A percentile compares a stretch with the other conserved stretches of the same genome.
phyloP scores from a whole-genome alignment of 208 protist species.

The Trypanosoma avium region DNA sequence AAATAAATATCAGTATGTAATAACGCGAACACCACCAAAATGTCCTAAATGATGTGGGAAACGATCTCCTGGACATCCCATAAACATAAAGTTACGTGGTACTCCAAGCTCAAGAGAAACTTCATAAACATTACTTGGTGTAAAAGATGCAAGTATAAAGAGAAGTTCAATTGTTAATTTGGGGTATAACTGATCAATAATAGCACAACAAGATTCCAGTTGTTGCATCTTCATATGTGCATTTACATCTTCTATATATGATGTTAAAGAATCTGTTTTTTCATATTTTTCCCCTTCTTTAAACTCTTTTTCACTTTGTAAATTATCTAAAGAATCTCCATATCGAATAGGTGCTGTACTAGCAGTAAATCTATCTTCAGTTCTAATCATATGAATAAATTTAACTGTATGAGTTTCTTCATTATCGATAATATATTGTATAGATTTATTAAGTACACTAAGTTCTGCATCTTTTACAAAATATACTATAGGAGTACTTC shows the following conservation, averaged over 20 bases:
- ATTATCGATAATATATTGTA: slow-evolving; percentile 77
- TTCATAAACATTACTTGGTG: slow-evolving; percentile 29
- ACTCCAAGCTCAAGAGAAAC: slow-evolving; percentile 47
- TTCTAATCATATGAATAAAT: slow-evolving; percentile 42
- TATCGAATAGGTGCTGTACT: slow-evolving; percentile 2
- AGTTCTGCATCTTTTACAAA: slow-evolving; percentile 63
- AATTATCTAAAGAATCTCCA: too few species aligned
- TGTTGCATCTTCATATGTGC: not conserved
- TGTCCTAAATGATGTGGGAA: slow-evolving; percentile 48
- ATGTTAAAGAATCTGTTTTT: too few species aligned
- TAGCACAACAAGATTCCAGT: slow-evolving; percentile 17
- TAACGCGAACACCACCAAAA: slow-evolving; percentile 66
- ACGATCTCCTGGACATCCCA: slow-evolving; percentile 52
- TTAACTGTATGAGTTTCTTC: slow-evolving; percentile 74
- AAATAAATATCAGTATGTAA: too few species aligned
- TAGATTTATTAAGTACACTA: slow-evolving; percentile 66
- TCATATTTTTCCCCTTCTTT: too few species aligned
- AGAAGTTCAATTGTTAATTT: slow-evolving; percentile 60
- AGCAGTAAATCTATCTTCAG: not conserved
- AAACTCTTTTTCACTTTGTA: not conserved
- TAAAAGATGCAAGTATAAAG: slow-evolving; percentile 39
- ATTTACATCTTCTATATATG: not conserved
- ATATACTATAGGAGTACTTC: slow-evolving; percentile 35
- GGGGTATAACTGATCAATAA: slow-evolving; percentile 45
- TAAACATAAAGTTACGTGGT: slow-evolving; percentile 85